A percentile compares a stretch with the other conserved stretches of the same genome.
These are phyloP conservation scores for Pleurozium schreberi DNA, from an alignment of 225 moss, liverwort and hornwort genomes.

Conservation along the genomic window DNA sequence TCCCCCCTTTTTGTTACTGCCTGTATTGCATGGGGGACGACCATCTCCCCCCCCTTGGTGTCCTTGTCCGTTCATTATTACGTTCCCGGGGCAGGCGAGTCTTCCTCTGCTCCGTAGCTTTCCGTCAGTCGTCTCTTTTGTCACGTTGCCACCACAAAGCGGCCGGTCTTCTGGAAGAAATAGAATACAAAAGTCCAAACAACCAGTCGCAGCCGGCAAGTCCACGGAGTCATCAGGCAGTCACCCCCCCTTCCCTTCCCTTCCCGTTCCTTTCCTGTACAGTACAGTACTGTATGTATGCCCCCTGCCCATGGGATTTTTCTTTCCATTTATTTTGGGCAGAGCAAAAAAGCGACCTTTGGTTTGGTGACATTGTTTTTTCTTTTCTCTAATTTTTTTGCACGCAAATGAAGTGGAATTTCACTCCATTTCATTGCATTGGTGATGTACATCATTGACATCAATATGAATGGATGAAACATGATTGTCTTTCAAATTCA, in stretches of 20 bases:
- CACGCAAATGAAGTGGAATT: too few species aligned
- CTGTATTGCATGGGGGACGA: not conserved
- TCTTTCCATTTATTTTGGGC: not conserved
- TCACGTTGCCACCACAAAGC: not conserved
- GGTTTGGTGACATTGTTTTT: not conserved
- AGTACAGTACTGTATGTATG: not conserved
- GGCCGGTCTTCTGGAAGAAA: not conserved
- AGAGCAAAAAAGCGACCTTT: not conserved
- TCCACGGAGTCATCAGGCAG: not conserved
- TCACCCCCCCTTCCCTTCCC: not conserved
- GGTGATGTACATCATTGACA: too few species aligned
- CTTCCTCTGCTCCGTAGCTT: not conserved
- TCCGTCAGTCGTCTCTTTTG: not conserved
- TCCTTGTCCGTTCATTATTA: not conserved
- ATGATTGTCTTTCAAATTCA: too few species aligned
- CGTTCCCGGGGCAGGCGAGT: not conserved
- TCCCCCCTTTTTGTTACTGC: not conserved
- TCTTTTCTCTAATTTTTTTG: too few species aligned
- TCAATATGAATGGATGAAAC: not conserved
- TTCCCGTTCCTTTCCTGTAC: not conserved
- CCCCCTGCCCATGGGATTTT: too few species aligned
- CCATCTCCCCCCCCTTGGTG: not conserved
- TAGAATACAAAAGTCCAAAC: not conserved
- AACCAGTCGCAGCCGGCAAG: not conserved
- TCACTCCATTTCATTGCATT: too few species aligned